phyloP scores from a whole-genome alignment of 2,329 filamentous ascomycete genomes.

The Pseudogymnoascus sp. region DNA sequence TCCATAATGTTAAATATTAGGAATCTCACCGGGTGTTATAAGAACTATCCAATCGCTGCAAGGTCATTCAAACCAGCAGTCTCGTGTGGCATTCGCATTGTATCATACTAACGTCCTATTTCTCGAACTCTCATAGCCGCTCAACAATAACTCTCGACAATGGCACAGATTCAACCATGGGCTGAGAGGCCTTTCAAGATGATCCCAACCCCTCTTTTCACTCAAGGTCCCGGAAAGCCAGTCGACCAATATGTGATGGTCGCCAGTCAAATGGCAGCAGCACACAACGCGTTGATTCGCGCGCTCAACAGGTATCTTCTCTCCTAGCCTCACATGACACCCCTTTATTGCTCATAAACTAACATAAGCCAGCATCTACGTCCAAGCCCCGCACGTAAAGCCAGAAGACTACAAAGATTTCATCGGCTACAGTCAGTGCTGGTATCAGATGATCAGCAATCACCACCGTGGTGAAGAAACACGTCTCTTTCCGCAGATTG shows the following conservation, averaged over 20 bases:
- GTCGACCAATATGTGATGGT: constrained; percentile 12
- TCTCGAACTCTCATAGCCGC: too few species aligned
- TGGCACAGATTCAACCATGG: neutral
- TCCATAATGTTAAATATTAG: neutral
- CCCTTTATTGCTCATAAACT: neutral
- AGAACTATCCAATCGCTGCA: neutral
- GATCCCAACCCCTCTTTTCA: constrained; percentile 17
- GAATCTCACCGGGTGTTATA: neutral
- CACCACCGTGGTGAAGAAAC: neutral
- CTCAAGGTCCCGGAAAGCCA: constrained; percentile 7
- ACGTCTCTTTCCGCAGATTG: neutral
- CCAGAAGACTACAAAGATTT: constrained; percentile 8
- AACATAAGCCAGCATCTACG: neutral
- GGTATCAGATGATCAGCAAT: neutral
- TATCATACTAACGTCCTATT: neutral
- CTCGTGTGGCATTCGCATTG: neutral
- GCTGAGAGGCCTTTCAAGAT: constrained; percentile 15
- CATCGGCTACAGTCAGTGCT: neutral
- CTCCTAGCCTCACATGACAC: neutral
- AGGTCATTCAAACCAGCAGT: neutral
- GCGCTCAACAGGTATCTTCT: neutral
- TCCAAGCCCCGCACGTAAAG: constrained; percentile 1
- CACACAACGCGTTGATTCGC: constrained; percentile 3
- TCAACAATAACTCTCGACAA: neutral
- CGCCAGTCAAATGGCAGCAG: constrained; percentile 12